Evolutionary conservation across 768 basidiomycete genomes (phyloP), one percentile per base, ranked within the genome.

Genomic region (Mycena filopes): DNA sequence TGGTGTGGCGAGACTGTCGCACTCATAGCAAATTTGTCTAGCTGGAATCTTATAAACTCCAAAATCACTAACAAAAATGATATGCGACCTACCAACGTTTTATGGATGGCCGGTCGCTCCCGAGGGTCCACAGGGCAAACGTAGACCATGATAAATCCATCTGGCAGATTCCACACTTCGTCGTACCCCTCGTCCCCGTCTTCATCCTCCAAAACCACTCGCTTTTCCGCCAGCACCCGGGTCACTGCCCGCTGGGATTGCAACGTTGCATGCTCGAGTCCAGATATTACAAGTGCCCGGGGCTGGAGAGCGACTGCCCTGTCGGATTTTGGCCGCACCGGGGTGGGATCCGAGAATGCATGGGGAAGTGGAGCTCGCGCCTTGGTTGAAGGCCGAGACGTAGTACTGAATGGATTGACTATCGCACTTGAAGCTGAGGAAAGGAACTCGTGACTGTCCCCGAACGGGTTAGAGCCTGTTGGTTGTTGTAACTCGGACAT

Each of bases 21-120:
- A 70, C 91, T 94, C 85, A 95, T 88, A 3, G 92, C 83, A 73
- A 95, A 94, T 70, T 84, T 86, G 73, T 95, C 92, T 16, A 95
- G 82, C 92, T 94, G 60, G 53, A 57, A 9, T 36, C 31, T 41
- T 11, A 40, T 33, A 50, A 58, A 69, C 62, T 42, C 41, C 28
- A 47, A 28, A n/a, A 33, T 25, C 40, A 61, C 25, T 26, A 56
- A 4, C 4, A 28, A 65, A 40, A 51, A 40, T 29, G 51, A 60
- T 10, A 23, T 49, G 20, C 25, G n/a, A 73, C 89, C 67, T 74
- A 93, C 93, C 74, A 94, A 76, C 68, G 80, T 83, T 64, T 86
- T 85, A 71, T 90, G 82, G 54, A 95, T 84, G 0, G 79, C 74
- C 1, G 94, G 93, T 60, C 89, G 80, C 73, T 93, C 91, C 48